phyloP scores from a whole-genome alignment of 768 basidiomycete genomes.

The Baorangia bicolor region DNA sequence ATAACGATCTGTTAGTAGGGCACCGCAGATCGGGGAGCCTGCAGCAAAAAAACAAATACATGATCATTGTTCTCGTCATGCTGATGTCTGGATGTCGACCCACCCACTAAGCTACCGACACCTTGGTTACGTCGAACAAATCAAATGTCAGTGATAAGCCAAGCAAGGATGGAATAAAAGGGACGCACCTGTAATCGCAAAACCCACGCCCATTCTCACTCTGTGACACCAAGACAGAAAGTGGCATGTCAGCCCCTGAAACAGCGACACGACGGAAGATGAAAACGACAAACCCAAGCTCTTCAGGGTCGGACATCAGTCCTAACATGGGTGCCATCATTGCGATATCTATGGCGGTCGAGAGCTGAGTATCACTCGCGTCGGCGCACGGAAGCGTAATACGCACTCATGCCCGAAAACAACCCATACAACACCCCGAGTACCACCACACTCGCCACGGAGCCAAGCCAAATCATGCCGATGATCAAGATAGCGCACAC shows the following conservation, averaged over 20 bases:
- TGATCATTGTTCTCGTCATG: neutral
- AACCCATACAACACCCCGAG: constrained; percentile 49
- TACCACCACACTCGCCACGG: constrained; percentile 37
- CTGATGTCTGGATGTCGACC: neutral
- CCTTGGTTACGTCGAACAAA: constrained; percentile 9
- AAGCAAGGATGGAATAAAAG: neutral
- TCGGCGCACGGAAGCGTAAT: neutral
- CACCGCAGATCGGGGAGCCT: constrained; percentile 59
- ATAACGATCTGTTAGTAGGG: constrained; percentile 47
- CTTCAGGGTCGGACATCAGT: constrained; percentile 45
- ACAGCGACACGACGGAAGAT: neutral
- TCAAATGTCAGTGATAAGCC: neutral
- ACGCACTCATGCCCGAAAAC: constrained; percentile 46
- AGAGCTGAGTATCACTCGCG: neutral
- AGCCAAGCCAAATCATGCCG: constrained; percentile 43
- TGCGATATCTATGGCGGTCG: constrained; percentile 31
- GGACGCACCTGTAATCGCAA: constrained; percentile 40
- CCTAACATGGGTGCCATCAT: constrained; percentile 45
- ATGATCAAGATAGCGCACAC: constrained; percentile 42
- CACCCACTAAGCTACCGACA: constrained; percentile 24
- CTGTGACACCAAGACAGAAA: constrained; percentile 2
- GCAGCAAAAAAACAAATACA: constrained; percentile 19
- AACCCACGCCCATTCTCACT: constrained; percentile 47
- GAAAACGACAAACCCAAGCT: constrained; percentile 44
- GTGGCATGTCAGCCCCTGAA: neutral